Conservation (phyloP, 1,139 yeast species). For the Kazachstania sp. region DNA sequence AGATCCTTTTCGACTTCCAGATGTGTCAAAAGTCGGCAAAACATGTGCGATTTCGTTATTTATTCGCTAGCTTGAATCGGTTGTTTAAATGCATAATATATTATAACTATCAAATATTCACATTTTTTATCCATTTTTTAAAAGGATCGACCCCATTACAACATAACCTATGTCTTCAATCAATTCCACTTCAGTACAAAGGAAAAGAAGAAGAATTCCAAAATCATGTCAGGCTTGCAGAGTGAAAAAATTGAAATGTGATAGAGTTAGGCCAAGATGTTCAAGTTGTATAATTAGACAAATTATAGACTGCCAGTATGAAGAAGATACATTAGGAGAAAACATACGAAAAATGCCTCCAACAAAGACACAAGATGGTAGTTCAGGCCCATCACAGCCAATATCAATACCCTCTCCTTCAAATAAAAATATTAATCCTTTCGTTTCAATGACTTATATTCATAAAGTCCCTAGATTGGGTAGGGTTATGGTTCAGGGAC, state of each 20-base stretch:
- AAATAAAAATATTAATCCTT: neutral
- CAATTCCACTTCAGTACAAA: neutral
- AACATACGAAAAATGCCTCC: neutral
- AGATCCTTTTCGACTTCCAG: no score
- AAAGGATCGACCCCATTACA: neutral
- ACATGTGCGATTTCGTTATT: no score
- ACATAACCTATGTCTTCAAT: no score
- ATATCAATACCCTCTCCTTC: neutral
- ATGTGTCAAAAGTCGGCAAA: no score
- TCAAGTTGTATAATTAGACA: neutral
- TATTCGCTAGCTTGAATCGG: no score
- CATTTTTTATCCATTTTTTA: no score
- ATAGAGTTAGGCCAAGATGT: neutral
- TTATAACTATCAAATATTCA: neutral
- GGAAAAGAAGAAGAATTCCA: neutral
- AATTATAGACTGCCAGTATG: neutral
- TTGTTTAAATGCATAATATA: neutral
- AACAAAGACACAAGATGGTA: neutral
- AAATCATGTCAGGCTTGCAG: conserved; percentile 1
- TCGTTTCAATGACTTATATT: neutral
- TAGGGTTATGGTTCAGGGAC: neutral
- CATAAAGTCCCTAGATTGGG: neutral
- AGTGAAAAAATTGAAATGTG: neutral
- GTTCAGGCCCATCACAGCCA: neutral
- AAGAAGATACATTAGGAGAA: neutral